Evolutionary conservation across 306 rosid species (phyloP), one percentile per base, ranked within the genome.

Genomic region (Dryas octopetala): DNA sequence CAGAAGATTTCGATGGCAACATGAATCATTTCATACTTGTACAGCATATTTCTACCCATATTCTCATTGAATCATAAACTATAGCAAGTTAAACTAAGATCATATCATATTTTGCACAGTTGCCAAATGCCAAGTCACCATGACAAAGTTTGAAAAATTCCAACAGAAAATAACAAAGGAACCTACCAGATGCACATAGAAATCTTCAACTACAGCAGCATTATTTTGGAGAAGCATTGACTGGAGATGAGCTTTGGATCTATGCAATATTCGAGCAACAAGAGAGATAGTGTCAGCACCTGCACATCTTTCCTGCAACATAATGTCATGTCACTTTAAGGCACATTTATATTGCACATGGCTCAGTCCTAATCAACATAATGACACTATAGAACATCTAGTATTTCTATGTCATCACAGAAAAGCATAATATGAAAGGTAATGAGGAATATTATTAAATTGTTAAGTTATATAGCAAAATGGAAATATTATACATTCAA

Each of bases 301-400:
- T 63, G 92, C 92, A 62, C 97, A 89, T 87, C 98, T 89, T 88
- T 96, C 99, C 98, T 96, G 99, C 80, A 88, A 77, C 62, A 72
- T 63, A 84, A 70, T 53, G 66, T 74, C 26, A 48, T 80, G 76
- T 73, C 71, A 74, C 48, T 71, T 32, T 51, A 76, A 70, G 73
- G 74, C 52, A 76, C 62, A 82, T 59, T 57, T 65, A 78, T 51
- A 71, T 44, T 75, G 75, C 78, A 75, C 69, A 70, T 51, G 45
- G 59, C 63, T 72, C 76, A 73, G 50, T 16, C 32, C 45, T 53
- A 50, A 68, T 64, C 12, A 26, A 19, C 16, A 15, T 4, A 45
- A 64, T 4, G 32, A 67, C 6, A 26, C 13, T 6, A 48, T 7
- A 32, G 66, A 62, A 49, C 71, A 41, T 40, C 51, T 16, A 26